Evolutionary conservation across 305 asterid species (phyloP).

Genomic region (Ilex paraguariensis): DNA sequence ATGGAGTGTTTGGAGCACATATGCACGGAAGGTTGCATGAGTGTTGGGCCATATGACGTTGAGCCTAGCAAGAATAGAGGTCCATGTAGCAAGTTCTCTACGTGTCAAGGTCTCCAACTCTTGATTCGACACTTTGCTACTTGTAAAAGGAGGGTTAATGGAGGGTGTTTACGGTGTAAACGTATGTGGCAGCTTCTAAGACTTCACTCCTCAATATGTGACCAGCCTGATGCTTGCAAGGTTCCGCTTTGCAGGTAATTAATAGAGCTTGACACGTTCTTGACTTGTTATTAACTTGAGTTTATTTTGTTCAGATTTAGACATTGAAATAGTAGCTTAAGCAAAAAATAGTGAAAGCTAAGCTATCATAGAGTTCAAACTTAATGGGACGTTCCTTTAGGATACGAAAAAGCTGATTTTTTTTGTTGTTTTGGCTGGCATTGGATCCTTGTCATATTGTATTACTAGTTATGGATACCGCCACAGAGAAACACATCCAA

Average conservation of each 20-base stretch:
- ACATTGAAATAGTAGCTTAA: too few relatives aligned
- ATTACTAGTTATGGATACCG: too few relatives aligned
- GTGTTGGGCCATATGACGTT: slow-evolving; percentile 66
- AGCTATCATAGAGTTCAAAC: too few relatives aligned
- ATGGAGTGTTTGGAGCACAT: slow-evolving; percentile 88
- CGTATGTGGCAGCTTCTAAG: slow-evolving; percentile 88
- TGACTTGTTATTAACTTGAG: too few relatives aligned
- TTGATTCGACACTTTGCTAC: slow-evolving; percentile 70
- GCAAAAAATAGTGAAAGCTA: too few relatives aligned
- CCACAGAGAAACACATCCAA: too few relatives aligned
- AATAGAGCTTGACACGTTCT: too few relatives aligned
- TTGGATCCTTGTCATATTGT: too few relatives aligned
- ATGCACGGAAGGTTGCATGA: slow-evolving; percentile 82
- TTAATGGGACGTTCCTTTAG: too few relatives aligned
- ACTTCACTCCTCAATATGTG: slow-evolving; percentile 76
- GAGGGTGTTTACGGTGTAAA: slow-evolving; percentile 71
- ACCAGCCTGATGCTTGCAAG: slow-evolving; percentile 61
- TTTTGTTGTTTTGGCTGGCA: too few relatives aligned
- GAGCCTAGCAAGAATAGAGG: slow-evolving; percentile 50
- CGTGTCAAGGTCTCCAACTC: slow-evolving; percentile 82
- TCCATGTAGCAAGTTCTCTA: slow-evolving; percentile 74
- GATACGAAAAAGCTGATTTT: too few relatives aligned
- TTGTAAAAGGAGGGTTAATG: slow-evolving; percentile 71
- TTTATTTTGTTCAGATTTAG: too few relatives aligned
- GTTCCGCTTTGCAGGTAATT: slow-evolving; percentile 90